Evolutionary conservation across 805 yeast species (phyloP), one percentile per base, ranked within the genome.

Genomic region (Pichia californica): DNA sequence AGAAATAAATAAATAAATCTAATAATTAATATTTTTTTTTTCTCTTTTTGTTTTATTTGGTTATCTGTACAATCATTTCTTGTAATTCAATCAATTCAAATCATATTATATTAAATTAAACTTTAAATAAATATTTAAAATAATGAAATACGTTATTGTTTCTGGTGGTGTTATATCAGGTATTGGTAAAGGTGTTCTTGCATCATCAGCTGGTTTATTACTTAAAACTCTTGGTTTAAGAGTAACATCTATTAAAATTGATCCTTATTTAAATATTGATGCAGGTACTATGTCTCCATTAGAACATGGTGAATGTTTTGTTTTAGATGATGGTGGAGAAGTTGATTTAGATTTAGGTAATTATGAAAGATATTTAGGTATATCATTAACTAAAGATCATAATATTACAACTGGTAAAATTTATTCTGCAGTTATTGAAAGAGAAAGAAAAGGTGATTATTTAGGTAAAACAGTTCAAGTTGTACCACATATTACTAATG

Each of bases 131-230:
- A 31, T n/a, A 2, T 23, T 23, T 16, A 26, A 31, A 16, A 67
- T 44, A 44, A 91, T 93, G 98, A 93, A 93, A 70, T 93, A 88
- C 96, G 98, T 93, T 59, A 94, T 93, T 59, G 99, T 93, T 37
- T 89, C 98, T 47, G 99, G 99, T 66, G 99, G 99, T 77, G 99
- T 93, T 57, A 93, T 93, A 56, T 86, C 96, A 57, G 99, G 99
- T 70, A 93, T 93, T 63, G 99, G 99, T 65, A 93, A 93, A 66
- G 99, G 99, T 67, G 99, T 93, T 50, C 74, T 84, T 47, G 99
- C 99, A 48, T 88, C 97, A 29, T 88, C 97, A 48, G 93, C 98
- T 28, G 99, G 99, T 48, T 79, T 93, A 68, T 67, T 93, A 52
- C 76, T 93, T 67, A 93, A 93, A 67, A 89, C 99, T 32, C 70